phyloP scores from a whole-genome alignment of 192 early-diverging fungal genomes.

The Radiomyces spectabilis region DNA sequence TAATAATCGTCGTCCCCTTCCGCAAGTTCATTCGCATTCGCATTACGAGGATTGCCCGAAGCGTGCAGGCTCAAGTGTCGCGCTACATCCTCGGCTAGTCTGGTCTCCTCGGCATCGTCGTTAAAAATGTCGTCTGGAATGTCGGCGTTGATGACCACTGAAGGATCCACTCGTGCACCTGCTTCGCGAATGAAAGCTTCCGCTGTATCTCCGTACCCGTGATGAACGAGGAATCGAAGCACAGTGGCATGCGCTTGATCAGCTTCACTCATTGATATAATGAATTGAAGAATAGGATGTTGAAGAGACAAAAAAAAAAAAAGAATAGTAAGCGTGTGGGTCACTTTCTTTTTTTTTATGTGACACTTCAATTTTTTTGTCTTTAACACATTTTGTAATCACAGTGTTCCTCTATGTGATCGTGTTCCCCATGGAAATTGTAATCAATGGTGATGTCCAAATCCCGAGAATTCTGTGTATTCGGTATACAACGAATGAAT shows the following conservation, averaged over 20 bases:
- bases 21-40: no score
- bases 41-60: no score
- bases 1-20: slow-evolving; percentile 34
- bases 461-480: slow-evolving; percentile 86
- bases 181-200: no score
- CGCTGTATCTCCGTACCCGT: no score
- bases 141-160: no score
- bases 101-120: no score
- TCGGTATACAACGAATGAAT: slow-evolving; percentile 53
- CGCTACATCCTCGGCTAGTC: no score
- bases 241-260: no score
- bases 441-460: slow-evolving; percentile 83
- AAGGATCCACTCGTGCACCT: no score
- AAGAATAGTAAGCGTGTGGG: not conserved
- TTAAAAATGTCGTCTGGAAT: no score
- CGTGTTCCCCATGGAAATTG: slow-evolving; percentile 46
- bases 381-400: slow-evolving; percentile 27
- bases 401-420: slow-evolving; percentile 8
- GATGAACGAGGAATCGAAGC: no score
- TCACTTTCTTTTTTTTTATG: not conserved
- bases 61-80: no score
- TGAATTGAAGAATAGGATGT: not conserved
- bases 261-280: not conserved
- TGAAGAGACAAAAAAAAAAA: not conserved
- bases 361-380: not conserved